Base-by-base conservation (phyloP, 352 stramenopile genomes). In the Globisporangium lucens region DNA sequence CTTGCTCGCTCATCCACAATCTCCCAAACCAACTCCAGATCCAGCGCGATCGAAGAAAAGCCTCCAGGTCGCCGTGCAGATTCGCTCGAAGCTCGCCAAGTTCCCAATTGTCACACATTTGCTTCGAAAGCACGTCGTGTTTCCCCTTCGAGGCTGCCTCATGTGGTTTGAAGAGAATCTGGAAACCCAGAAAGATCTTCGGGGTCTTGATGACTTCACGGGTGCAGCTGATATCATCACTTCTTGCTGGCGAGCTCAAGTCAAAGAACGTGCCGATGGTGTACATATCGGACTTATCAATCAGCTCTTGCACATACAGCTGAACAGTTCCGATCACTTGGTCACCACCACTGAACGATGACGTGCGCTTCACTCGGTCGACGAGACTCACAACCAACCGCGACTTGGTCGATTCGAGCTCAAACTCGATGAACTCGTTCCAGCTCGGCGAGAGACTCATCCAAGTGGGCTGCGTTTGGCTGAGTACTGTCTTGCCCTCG, bases 371-470 rank as follows among this genome's bases (percentile, higher is more conserved):
- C 15, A 63, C 64, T 41, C 77, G 80, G 27, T 90, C 78, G 61
- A 79, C 75, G 0, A 91, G 57, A 43, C 57, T 79, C 41, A 91
- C 68, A 7, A 68, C 71, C 35, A 90, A 41, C 3, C 71, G 77
- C 1, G 80, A 66, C 22, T 76, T 77, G 1, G 70, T 27, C 2
- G 80, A 89, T 9, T 67, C 64, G 30, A 83, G 65, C 17, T 79
- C 71, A n/a, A 89, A 68, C 27, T 91, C 82, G 2, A 91, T 59
- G 27, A 76, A 75, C 73, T 91, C 82, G 60, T 83, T 73, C 83
- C 83, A 91, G n/a, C 65, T 70, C 15, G 83, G 83, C 20, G 80
- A 77, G 27, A 90, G 64, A 65, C 83, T 87, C 43, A 72, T 86
- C 82, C 83, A 91, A 1, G 67, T 82, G 9, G 83, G 78, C 29